Base-by-base conservation (phyloP, 352 stramenopile genomes). In the Aphanomyces euteiches region DNA sequence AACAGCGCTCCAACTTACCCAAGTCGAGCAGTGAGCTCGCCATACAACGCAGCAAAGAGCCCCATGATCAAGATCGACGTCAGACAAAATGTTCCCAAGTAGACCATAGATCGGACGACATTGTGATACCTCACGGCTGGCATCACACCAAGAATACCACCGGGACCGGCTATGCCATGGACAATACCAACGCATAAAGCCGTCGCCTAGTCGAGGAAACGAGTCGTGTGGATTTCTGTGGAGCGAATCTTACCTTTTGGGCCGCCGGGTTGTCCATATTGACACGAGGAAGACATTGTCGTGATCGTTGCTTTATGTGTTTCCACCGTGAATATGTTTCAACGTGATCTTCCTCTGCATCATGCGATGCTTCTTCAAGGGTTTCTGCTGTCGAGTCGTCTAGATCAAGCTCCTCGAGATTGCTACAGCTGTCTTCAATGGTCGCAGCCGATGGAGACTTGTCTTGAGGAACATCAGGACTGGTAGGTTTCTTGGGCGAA, bases 1-100 rank as follows among this genome's bases (percentile, higher is more conserved):
- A 66, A 5, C 10, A 19, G 50, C 5, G 28, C 28, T 28, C 28
- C 28, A 28, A 50, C 7, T 17, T 47, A 66, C 54, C 83, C 82
- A 8, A 90, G 73, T 1, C 82, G 82, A 5, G 81, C 80, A 3
- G 85, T 91, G 3, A 78, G 81, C 67, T 90, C 85, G 47, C 92
- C 89, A 73, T 97, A 97, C 7, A 82, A 74, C 3, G 81, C 81
- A 3, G 92, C 88, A 78, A 97, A 98, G 0, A 82, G 59, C 28
- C 90, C 92, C 92, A 98, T 98, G 6, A 90, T 93, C 38, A 93
- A 72, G 69, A 93, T 97, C 37, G 80, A 92, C 43, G 80, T 93
- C 4, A 89, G 40, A 72, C 90, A 98, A 74, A 98, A 98, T 7
- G 87, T 92, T 6, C 83, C 81, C 37, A 98, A 73, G 77, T 98